Base-by-base conservation (phyloP, 2,329 filamentous ascomycete species). In the Fusarium concolor region DNA sequence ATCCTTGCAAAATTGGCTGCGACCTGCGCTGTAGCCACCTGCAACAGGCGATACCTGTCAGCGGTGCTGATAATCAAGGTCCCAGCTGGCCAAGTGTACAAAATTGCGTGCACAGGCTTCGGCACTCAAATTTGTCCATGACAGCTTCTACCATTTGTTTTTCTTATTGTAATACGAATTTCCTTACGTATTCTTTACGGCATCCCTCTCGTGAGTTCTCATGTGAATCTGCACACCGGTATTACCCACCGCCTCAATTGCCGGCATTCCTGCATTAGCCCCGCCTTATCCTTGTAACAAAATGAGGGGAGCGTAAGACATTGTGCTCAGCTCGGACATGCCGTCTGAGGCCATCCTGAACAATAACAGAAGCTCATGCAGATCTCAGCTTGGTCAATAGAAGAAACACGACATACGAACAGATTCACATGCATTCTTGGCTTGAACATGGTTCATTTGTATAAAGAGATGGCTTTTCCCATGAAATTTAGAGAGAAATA, bases 291-390 rank as follows among this genome's bases (percentile, higher is more conserved):
- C 57, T 56, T 62, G 59, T 20, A 42, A 5, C 3, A 15, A 18
- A 20, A 26, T 22, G 45, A 29, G 33, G 46, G 20, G 18, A 20
- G 12, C 14, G 47, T 68, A 24, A 57, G 56, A 55, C 63, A 57
- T 39, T 62, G 31, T 53, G 31, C 29, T 57, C 56, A 41, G 38
- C 53, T 65, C n/a, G 39, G 39, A 29, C 15, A 17, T 38, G n/a
- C 38, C 29, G 35, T 46, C 58, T 63, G 41, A 46, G 46, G 60
- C 26, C 46, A 28, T 60, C 43, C 12, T 22, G 6, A 56, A 4
- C 24, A 26, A 6, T 10, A 26, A 7, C 26, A 7, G 26, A 26
- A 10, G 29, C 11, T 35, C 46, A 47, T 55, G 54, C 55, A 70
- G 43, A 50, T 60, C 44, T 17, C 28, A 56, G 5, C 24, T 38